These are phyloP conservation scores for Neohortaea acidophila DNA, from an alignment of 495 filamentous ascomycete genomes.

Conservation along the genomic window DNA sequence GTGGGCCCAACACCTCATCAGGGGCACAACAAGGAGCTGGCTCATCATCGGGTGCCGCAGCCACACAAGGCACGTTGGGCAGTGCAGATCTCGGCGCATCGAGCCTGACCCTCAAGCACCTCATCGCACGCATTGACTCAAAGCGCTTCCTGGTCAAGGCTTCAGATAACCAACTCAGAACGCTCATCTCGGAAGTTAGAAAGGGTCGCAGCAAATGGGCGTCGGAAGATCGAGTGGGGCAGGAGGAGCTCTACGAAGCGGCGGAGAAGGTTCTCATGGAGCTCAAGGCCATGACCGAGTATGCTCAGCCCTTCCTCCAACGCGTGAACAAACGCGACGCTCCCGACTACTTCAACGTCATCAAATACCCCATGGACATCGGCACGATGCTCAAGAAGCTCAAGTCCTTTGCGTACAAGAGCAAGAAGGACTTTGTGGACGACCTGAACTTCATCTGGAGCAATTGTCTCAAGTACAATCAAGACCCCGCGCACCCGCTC, in stretches of 20 bases:
- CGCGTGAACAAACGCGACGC: slow-evolving; percentile 92
- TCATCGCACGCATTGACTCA: slow-evolving; percentile 87
- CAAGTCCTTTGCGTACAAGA: slow-evolving; percentile 71
- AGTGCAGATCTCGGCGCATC: slow-evolving; percentile 90
- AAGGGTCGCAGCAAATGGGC: slow-evolving; percentile 99
- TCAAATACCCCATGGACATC: slow-evolving; percentile 96
- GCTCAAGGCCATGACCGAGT: slow-evolving; percentile 90
- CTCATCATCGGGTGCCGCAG: slow-evolving; percentile 32
- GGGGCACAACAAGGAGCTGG: slow-evolving; percentile 19
- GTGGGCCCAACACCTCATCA: slow-evolving; percentile 30
- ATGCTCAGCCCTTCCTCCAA: slow-evolving; percentile 82
- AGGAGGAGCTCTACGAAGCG: slow-evolving; percentile 95
- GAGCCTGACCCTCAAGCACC: slow-evolving; percentile 89
- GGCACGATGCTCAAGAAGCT: slow-evolving; percentile 97
- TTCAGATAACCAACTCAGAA: slow-evolving; percentile 81
- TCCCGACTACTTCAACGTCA: slow-evolving; percentile 86
- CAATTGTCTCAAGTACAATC: slow-evolving; percentile 93
- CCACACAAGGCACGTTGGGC: slow-evolving; percentile 64
- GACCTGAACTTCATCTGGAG: slow-evolving; percentile 92
- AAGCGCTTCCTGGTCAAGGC: slow-evolving; percentile 76
- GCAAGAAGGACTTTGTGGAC: slow-evolving; percentile 85
- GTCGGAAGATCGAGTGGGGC: slow-evolving; percentile 87
- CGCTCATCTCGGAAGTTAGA: slow-evolving; percentile 86
- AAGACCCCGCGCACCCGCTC: slow-evolving; percentile 69
- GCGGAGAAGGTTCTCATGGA: slow-evolving; percentile 91